Evolutionary conservation across 2,329 filamentous ascomycete species (phyloP), one percentile per base, ranked within the genome.

Genomic region (Bipolaris bicolor): DNA sequence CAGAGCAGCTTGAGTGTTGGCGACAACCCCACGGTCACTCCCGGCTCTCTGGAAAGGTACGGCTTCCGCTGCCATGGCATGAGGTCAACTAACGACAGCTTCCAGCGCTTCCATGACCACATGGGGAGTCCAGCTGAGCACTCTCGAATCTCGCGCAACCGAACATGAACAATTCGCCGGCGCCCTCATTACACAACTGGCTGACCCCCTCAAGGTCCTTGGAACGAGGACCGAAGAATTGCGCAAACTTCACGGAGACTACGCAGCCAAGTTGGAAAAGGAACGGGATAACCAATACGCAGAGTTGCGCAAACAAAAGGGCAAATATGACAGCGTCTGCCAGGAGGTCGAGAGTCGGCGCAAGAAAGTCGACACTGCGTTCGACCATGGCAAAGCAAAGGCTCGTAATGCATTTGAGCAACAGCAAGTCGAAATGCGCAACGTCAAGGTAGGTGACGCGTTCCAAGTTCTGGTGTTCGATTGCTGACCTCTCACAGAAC

Each of bases 331-430:
- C 77, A 85, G 87, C 15, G 88, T 89, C 16, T 99, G 95, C 75
- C 92, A 97, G 77, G 95, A 98, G 74, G 91, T 99, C 24, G 95
- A 99, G 80, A 91, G 88, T 65, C 89, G 90, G 76, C 89, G 95
- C 70, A 98, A 97, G 81, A 99, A 99, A 83, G 88, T 90, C 49
- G 95, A 99, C 71, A 90, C 90, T 45, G 88, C 92, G n/a, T 96
- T 95, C 71, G 94, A 98, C 64, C 83, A 88, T 68, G 81, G 85
- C 76, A 97, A 97, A 79, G 81, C 86, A 61, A 99, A 97, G 80
- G 92, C 94, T 7, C 91, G 97, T 73, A 89, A 87, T 73, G 88
- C 91, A 36, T 99, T 96, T 77, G 91, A 96, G 71, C 92, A 97
- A 74, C 94, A 98, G 77, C 83, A 96, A 58, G 80, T 88, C 58